Evolutionary conservation across 345 rosid species (phyloP).

Genomic region (Aquilaria malaccensis): DNA sequence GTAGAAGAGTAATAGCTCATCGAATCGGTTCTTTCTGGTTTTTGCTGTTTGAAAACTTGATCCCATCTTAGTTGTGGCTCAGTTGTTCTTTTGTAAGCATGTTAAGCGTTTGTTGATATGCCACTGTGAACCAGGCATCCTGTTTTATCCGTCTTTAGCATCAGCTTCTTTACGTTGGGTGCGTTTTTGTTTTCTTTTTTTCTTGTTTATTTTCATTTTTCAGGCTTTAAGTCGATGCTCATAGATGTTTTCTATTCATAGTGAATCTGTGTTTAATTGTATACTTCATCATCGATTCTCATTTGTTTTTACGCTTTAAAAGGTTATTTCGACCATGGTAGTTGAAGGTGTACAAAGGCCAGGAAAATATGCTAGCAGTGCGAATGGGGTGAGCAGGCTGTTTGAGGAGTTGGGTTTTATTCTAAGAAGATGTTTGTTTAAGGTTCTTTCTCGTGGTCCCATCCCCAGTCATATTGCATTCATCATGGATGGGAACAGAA

Average conservation of each 20-base stretch:
- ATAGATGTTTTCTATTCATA: not conserved
- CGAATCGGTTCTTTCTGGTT: too few relatives aligned
- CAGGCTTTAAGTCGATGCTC: too few relatives aligned
- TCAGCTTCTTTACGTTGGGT: too few relatives aligned
- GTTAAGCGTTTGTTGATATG: too few relatives aligned
- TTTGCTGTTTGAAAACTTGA: too few relatives aligned
- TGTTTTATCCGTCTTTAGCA: constrained; percentile 7
- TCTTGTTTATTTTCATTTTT: too few relatives aligned
- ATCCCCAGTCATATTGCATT: constrained; percentile 49
- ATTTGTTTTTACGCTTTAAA: constrained; percentile 1
- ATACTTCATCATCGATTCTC: not conserved
- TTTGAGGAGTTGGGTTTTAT: constrained; percentile 14
- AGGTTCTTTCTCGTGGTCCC: constrained; percentile 35
- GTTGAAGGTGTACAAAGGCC: constrained; percentile 3
- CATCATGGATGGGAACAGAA: constrained; percentile 58
- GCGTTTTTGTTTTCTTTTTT: not conserved
- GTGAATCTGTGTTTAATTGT: not conserved
- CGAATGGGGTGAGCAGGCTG: constrained; percentile 8
- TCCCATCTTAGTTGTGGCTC: too few relatives aligned
- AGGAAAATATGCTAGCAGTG: constrained; percentile 6
- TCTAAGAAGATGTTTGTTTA: constrained; percentile 29
- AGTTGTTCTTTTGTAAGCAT: too few relatives aligned
- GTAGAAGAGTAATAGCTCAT: too few relatives aligned
- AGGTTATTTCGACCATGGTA: constrained; percentile 6
- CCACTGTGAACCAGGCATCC: too few relatives aligned